Base-by-base conservation (phyloP, 192 early-diverging fungal species). In the Geranomyces variabilis region DNA sequence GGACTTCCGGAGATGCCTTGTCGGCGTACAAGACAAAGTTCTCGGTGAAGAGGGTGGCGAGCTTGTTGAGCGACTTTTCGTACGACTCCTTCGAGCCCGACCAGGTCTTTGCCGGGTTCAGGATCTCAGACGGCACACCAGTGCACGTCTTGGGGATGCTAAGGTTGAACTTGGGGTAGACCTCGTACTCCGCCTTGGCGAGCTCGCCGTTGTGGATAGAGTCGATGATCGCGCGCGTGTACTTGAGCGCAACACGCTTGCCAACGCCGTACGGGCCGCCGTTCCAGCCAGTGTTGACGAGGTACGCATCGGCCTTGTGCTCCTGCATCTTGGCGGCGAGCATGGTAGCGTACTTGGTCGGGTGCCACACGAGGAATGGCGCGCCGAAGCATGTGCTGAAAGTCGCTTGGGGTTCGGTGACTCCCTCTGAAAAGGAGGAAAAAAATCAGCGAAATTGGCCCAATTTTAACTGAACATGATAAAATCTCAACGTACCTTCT, bases 341-440 rank as follows among this genome's bases (percentile, higher is more conserved):
- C 94, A 96, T 96, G 76, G 88, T 88, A 45, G 96, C 96, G 81
- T 98, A 98, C 80, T 92, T 93, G 71, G 90, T 88, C 41, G 96
- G 96, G 81, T 98, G 96, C 83, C 93, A 89, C 65, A 96, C 94
- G 36, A 98, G 84, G 91, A 98, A 98, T n/a, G 96, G 94, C 71
- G 93, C 89, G 70, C 70, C 70, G 67, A 94, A 95, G 83, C 93
- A 96, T 45, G 74, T 72, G 41, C 83, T 81, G 79, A 98, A 98
- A 7, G 94, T 96, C 31, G 96, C 93, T 75, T 86, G 81, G 19
- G 96, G 96, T 76, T 95, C 93, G 13, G 88, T 90, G 33, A 98
- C 87, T 64, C 96, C 96, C 13, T 95, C 93, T 41, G 36, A 7
- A 41, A 41, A n/a, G n/a, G n/a, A n/a, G n/a, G n/a, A 7, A 41